A percentile compares a stretch with the other conserved stretches of the same genome.
These are phyloP conservation scores for Paramecium sonneborni DNA, from an alignment of 73 alveolate genomes.

Conservation along the genomic window DNA sequence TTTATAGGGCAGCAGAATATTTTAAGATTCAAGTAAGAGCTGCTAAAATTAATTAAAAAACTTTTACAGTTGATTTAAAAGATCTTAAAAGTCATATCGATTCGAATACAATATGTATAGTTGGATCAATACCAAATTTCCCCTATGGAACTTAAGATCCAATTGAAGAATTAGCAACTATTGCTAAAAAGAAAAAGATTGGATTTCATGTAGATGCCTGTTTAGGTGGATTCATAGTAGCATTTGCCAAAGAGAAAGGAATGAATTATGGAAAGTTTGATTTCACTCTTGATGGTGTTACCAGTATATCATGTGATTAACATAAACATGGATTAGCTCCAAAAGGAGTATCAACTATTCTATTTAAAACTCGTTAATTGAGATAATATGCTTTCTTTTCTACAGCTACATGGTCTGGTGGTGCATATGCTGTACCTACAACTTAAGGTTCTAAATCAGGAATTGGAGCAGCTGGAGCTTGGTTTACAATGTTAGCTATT, in stretches of 20 bases:
- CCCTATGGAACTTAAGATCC: slow-evolving; percentile 95
- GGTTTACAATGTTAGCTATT: slow-evolving; percentile 88
- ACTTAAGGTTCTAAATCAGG: slow-evolving; percentile 96
- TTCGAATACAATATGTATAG: slow-evolving; percentile 81
- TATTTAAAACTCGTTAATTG: slow-evolving; percentile 83
- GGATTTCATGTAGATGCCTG: slow-evolving; percentile 93
- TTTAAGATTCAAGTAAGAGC: slow-evolving; percentile 83
- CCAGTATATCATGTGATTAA: slow-evolving; percentile 97
- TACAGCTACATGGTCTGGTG: slow-evolving; percentile 92
- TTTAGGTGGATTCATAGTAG: slow-evolving; percentile 96
- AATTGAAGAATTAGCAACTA: slow-evolving; percentile 81
- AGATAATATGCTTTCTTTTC: slow-evolving; percentile 86
- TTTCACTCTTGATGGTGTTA: slow-evolving; percentile 96
- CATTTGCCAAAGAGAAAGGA: slow-evolving; percentile 90
- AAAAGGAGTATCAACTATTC: slow-evolving; percentile 94
- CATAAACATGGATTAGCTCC: slow-evolving; percentile 99
- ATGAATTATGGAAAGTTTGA: slow-evolving; percentile 86
- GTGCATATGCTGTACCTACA: slow-evolving; percentile 90
- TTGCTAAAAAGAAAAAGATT: slow-evolving; percentile 74
- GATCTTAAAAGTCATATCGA: slow-evolving; percentile 75
- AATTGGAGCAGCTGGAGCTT: slow-evolving; percentile 93
- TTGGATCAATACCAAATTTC: slow-evolving; percentile 92
- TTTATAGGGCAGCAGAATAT: slow-evolving; percentile 90
- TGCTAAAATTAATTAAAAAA: slow-evolving; percentile 77
- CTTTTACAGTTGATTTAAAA: slow-evolving; percentile 74